A percentile compares a stretch with the other conserved stretches of the same genome.
These are phyloP conservation scores for Leccinum obscurum DNA, from an alignment of 768 basidiomycete species.

Conservation along the genomic window DNA sequence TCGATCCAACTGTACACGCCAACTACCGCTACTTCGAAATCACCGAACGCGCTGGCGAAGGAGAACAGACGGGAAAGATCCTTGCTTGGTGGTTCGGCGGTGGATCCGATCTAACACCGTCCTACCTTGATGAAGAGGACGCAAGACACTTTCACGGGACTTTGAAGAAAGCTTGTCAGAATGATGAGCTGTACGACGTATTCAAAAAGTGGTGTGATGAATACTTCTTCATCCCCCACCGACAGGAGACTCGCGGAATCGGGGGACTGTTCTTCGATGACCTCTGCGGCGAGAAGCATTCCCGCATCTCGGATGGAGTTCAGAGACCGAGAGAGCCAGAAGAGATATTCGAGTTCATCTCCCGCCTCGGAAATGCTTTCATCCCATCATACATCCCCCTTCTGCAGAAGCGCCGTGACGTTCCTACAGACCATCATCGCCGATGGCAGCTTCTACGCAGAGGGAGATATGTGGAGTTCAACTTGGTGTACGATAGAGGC, in stretches of 20 bases:
- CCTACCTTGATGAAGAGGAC: conserved; percentile 88
- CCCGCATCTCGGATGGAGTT: conserved; percentile 49
- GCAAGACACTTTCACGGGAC: conserved; percentile 83
- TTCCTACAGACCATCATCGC: conserved; percentile 64
- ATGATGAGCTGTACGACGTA: conserved; percentile 65
- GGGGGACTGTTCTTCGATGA: conserved; percentile 99
- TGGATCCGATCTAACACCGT: conserved; percentile 91
- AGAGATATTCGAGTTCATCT: conserved; percentile 76
- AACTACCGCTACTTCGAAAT: conserved; percentile 99
- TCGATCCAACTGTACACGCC: conserved; percentile 90
- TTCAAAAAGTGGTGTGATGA: conserved; percentile 98
- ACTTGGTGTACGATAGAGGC: conserved; percentile 82
- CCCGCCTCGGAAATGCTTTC: conserved; percentile 75
- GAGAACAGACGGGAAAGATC: conserved; percentile 47
- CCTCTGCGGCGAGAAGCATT: conserved; percentile 64
- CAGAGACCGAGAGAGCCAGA: conserved; percentile 57
- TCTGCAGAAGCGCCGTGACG: conserved; percentile 58
- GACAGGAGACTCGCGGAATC: conserved; percentile 81
- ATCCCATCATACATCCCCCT: conserved; percentile 91
- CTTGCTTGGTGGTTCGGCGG: conserved; percentile 99
- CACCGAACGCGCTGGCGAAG: conserved; percentile 46
- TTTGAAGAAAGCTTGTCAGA: conserved; percentile 73
- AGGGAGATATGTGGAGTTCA: conserved; percentile 95
- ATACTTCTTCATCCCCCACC: conserved; percentile 93
- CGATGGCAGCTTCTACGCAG: conserved; percentile 93